phyloP scores from a whole-genome alignment of 768 basidiomycete genomes.

The Boletus eberwhitei region DNA sequence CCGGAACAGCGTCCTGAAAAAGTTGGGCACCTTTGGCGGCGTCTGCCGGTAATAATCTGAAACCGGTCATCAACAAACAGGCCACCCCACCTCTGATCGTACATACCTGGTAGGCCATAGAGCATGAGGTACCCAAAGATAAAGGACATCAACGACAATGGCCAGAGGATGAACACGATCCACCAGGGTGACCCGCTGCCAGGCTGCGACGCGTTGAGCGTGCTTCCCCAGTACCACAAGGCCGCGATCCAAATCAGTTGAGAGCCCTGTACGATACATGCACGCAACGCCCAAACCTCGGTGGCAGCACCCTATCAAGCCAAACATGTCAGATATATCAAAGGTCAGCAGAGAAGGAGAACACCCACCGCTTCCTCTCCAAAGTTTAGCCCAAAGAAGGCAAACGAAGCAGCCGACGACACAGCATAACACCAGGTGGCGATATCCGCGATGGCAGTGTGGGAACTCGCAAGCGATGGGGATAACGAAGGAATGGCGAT shows the following conservation, averaged over 20 bases:
- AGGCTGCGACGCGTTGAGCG: conserved; percentile 54
- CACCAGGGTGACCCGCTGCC: conserved; percentile 73
- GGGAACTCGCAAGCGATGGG: conserved; percentile 53
- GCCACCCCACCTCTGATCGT: background rate
- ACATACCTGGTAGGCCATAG: conserved; percentile 78
- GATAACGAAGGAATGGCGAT: conserved; percentile 84
- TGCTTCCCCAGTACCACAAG: conserved; percentile 94
- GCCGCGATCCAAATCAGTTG: conserved; percentile 96
- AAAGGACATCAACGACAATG: conserved; percentile 70
- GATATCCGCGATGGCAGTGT: conserved; percentile 64
- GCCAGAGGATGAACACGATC: conserved; percentile 82
- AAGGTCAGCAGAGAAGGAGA: background rate
- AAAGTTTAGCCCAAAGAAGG: conserved; percentile 94
- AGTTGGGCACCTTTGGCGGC: conserved; percentile 92
- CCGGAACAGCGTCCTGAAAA: conserved; percentile 84
- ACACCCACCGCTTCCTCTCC: conserved; percentile 86
- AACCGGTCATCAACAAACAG: conserved; percentile 3
- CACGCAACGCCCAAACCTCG: conserved; percentile 89
- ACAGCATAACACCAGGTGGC: conserved; percentile 92
- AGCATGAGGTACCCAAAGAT: conserved; percentile 81
- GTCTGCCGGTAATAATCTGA: conserved; percentile 87
- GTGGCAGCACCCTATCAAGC: conserved; percentile 77
- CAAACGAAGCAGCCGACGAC: conserved; percentile 90
- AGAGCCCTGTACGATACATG: conserved; percentile 90
- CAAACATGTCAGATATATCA: conserved; percentile 5